Evolutionary conservation across 2,329 filamentous ascomycete species (phyloP).

Genomic region (Lachnellula arida): DNA sequence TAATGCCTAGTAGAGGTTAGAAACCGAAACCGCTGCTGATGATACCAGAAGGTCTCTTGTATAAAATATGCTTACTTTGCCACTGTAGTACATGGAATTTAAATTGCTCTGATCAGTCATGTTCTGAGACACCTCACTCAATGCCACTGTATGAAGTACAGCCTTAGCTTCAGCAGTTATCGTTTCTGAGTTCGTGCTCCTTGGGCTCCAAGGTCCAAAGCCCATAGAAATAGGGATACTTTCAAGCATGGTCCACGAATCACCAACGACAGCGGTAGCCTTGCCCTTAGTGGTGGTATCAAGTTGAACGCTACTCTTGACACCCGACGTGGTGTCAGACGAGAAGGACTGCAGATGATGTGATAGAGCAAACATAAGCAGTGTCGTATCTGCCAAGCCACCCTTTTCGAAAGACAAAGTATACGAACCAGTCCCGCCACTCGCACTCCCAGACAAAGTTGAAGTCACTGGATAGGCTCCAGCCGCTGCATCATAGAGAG

Average conservation of each 20-base stretch:
- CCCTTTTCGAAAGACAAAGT: slow-evolving; percentile 67
- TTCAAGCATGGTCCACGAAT: slow-evolving; percentile 76
- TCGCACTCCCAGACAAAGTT: slow-evolving; percentile 57
- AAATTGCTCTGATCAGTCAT: slow-evolving; percentile 69
- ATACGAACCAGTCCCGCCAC: slow-evolving; percentile 63
- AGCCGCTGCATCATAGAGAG: slow-evolving; percentile 67
- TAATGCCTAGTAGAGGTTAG: slow-evolving; percentile 47
- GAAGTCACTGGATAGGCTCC: slow-evolving; percentile 69
- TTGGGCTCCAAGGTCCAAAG: slow-evolving; percentile 72
- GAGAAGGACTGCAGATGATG: slow-evolving; percentile 81
- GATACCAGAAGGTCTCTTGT: background rate
- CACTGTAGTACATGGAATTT: slow-evolving; percentile 89
- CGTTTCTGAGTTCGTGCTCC: slow-evolving; percentile 39
- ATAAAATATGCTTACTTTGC: slow-evolving; percentile 53
- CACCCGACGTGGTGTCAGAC: slow-evolving; percentile 42
- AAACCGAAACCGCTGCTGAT: slow-evolving; percentile 26
- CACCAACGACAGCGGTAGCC: slow-evolving; percentile 65
- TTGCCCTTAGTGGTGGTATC: slow-evolving; percentile 82
- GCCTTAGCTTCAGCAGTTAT: slow-evolving; percentile 52
- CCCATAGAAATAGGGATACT: slow-evolving; percentile 66
- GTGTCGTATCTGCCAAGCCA: slow-evolving; percentile 53
- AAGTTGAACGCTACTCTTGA: slow-evolving; percentile 51
- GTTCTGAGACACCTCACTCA: slow-evolving; percentile 71
- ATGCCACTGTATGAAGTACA: slow-evolving; percentile 57
- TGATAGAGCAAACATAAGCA: slow-evolving; percentile 84